Conservation (phyloP, 805 yeast genomes). For the Candida taoyuanica region DNA sequence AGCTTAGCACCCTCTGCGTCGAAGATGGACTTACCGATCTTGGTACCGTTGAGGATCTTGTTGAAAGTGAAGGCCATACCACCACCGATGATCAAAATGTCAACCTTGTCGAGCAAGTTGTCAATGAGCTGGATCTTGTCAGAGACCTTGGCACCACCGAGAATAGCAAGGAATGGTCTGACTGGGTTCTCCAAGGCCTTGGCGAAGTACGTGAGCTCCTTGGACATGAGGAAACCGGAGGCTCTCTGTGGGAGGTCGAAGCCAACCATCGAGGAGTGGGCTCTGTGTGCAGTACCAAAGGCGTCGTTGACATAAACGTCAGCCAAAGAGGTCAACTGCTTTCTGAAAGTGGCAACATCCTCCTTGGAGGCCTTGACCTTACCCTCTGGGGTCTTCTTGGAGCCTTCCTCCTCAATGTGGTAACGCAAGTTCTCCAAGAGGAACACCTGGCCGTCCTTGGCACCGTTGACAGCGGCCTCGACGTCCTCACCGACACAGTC, state of each 20-base stretch:
- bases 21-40: constrained; percentile 88
- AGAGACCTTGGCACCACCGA: constrained; percentile 99
- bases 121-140: constrained; percentile 98
- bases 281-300: constrained; percentile 99
- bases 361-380: constrained; percentile 90
- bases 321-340: constrained; percentile 84
- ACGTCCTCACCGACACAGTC: constrained; percentile 95
- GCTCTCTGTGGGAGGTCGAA: constrained; percentile 93
- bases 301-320: constrained; percentile 98
- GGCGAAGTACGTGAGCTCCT: constrained; percentile 95
- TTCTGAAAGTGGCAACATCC: constrained; percentile 83
- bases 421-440: constrained; percentile 95
- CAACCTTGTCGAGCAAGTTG: constrained; percentile 93
- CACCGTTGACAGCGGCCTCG: constrained; percentile 69
- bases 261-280: constrained; percentile 99
- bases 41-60: constrained; percentile 80
- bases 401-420: constrained; percentile 98
- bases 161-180: constrained; percentile 97
- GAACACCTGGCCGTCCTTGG: constrained; percentile 77
- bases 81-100: constrained; percentile 93
- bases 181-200: constrained; percentile 97
- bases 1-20: constrained; percentile 95
- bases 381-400: constrained; percentile 85
- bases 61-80: constrained; percentile 99
- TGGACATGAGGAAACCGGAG: constrained; percentile 97